Evolutionary conservation across 371 early-diverging fungal genomes (phyloP).

Genomic region (Fennellomyces sp.): DNA sequence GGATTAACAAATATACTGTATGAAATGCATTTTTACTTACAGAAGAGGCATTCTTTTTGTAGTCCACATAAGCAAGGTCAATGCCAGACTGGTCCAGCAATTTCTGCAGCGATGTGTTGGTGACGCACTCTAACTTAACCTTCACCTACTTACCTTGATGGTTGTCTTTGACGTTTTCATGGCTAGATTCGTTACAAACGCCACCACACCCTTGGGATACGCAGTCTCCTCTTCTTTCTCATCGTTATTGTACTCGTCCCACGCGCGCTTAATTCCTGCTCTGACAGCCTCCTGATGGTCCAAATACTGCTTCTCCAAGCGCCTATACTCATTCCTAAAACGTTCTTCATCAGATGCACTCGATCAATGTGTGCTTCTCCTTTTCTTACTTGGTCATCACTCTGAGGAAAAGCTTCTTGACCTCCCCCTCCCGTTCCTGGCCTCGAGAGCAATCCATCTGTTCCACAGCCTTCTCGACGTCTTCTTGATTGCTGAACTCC

Average conservation of each 20-base stretch:
- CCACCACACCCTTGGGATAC: constrained; percentile 30
- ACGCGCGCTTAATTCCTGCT: not conserved
- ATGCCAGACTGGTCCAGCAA: constrained; percentile 35
- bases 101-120: no score
- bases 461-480: constrained; percentile 32
- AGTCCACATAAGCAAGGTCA: constrained; percentile 29
- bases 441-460: constrained; percentile 16
- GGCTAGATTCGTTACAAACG: constrained; percentile 29
- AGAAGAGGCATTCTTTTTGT: constrained; percentile 28
- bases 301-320: constrained; percentile 34
- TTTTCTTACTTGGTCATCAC: constrained; percentile 47
- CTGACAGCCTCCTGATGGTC: not conserved
- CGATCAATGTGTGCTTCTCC: not conserved
- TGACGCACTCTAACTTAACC: not conserved
- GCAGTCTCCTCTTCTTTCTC: not conserved
- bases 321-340: constrained; percentile 27
- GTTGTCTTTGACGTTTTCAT: constrained; percentile 30
- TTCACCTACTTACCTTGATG: constrained; percentile 12
- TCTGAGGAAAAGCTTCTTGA: constrained; percentile 20
- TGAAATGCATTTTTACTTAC: constrained; percentile 5
- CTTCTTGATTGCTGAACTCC: constrained; percentile 34
- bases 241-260: constrained; percentile 7
- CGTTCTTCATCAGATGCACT: not conserved
- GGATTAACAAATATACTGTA: constrained; percentile 8
- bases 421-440: not conserved